A percentile compares a stretch with the other conserved stretches of the same genome.
Evolutionary conservation across 2,329 filamentous ascomycete species (phyloP).

Genomic region (Sporothrix phasma): DNA sequence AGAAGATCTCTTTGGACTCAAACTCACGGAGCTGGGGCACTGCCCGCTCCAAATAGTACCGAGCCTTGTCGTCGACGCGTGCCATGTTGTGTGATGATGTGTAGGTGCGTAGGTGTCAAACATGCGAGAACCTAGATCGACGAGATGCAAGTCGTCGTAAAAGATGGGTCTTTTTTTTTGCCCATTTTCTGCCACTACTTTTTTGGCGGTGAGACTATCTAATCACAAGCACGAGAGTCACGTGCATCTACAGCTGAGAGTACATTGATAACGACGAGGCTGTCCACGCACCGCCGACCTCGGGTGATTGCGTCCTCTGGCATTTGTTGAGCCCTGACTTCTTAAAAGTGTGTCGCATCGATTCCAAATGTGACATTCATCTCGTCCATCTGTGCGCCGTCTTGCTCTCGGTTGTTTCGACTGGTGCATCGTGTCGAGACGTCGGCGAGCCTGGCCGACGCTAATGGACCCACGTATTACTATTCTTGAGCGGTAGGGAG

Average conservation of each 20-base stretch:
- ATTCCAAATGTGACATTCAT: no score
- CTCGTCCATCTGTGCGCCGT: neutral
- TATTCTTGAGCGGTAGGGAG: neutral
- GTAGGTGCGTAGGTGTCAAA: neutral
- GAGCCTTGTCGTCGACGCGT: conserved; percentile 81
- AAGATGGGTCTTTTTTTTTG: neutral
- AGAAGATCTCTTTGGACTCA: conserved; percentile 85
- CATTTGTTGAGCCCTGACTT: no score
- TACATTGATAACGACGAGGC: no score
- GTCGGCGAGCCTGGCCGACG: conserved; percentile 11
- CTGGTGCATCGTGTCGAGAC: neutral
- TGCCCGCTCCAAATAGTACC: conserved; percentile 86
- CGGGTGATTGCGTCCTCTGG: neutral
- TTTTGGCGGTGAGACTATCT: conserved; percentile 16
- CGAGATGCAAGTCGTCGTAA: neutral
- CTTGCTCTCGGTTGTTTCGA: neutral
- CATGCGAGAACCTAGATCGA: neutral
- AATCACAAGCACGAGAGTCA: neutral
- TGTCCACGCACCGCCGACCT: neutral
- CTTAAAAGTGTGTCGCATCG: no score
- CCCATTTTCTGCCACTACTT: conserved; percentile 9
- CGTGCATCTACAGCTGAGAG: neutral
- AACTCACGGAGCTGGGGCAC: conserved; percentile 89
- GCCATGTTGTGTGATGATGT: conserved; percentile 50
- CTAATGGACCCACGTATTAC: conserved; percentile 3